Evolutionary conservation across 2,329 filamentous ascomycete species (phyloP).

Genomic region (Verticillium alfalfae): DNA sequence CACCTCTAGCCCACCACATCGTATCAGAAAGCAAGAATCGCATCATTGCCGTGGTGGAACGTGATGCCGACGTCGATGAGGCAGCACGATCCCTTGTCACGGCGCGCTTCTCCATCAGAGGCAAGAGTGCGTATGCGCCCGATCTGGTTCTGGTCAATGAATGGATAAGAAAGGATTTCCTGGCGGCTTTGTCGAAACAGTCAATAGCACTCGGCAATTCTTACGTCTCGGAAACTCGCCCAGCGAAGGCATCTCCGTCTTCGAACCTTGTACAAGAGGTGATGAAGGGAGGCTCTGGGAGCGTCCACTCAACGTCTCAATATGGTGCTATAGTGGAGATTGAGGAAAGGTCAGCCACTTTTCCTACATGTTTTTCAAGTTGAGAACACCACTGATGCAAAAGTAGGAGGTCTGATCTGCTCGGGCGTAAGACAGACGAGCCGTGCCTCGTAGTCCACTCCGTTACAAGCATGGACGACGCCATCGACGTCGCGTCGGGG

Average conservation of each 20-base stretch:
- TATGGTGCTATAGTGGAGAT: slow-evolving; percentile 17
- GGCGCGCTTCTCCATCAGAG: slow-evolving; percentile 49
- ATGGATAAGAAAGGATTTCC: slow-evolving; percentile 49
- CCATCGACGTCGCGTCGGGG: slow-evolving; percentile 38
- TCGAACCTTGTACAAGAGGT: not conserved
- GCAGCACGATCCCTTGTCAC: slow-evolving; percentile 48
- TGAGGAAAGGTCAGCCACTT: not conserved
- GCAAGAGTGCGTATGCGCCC: slow-evolving; percentile 54
- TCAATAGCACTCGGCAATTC: slow-evolving; percentile 11
- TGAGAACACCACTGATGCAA: not conserved
- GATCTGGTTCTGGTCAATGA: slow-evolving; percentile 62
- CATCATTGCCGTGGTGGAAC: slow-evolving; percentile 53
- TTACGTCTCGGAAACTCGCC: not conserved
- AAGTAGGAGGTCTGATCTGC: slow-evolving; percentile 17
- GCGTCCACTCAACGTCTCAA: slow-evolving; percentile 13
- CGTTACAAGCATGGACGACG: slow-evolving; percentile 46
- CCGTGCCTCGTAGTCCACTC: slow-evolving; percentile 38
- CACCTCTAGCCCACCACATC: slow-evolving; percentile 4
- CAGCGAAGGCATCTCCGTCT: not conserved
- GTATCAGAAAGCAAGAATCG: slow-evolving; percentile 15
- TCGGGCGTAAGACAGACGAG: slow-evolving; percentile 31
- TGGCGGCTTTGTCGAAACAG: slow-evolving; percentile 34
- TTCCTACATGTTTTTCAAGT: not conserved
- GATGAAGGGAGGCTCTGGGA: slow-evolving; percentile 4
- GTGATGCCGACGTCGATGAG: slow-evolving; percentile 46